A percentile compares a stretch with the other conserved stretches of the same genome.
phyloP scores from a whole-genome alignment of 2,329 filamentous ascomycete genomes.

The Aspergillus alliaceus region DNA sequence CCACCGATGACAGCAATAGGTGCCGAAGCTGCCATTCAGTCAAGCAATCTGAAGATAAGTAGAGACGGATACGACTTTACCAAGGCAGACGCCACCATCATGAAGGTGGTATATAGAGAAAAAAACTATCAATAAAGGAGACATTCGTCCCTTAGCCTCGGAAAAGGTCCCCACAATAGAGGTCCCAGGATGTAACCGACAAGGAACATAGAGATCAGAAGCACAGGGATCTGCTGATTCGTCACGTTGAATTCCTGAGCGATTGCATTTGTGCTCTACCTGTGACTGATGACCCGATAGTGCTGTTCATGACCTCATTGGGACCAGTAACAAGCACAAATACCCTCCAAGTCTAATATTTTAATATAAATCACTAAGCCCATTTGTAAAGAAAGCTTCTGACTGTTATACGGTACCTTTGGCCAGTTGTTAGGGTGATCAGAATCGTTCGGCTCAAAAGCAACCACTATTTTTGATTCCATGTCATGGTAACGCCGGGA shows the following conservation, averaged over 20 bases:
- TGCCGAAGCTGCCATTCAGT: constrained; percentile 45
- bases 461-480: constrained; percentile 37
- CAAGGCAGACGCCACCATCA: constrained; percentile 46
- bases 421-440: constrained; percentile 37
- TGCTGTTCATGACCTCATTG: constrained; percentile 43
- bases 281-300: constrained; percentile 41
- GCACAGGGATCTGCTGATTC: constrained; percentile 33
- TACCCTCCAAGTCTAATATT: constrained; percentile 25
- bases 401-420: constrained; percentile 20
- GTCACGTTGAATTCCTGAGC: constrained; percentile 35
- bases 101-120: constrained; percentile 44
- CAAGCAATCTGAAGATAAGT: constrained; percentile 47
- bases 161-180: constrained; percentile 44
- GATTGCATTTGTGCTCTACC: constrained; percentile 41
- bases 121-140: constrained; percentile 53
- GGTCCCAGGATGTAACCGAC: constrained; percentile 46
- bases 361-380: too few relatives aligned
- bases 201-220: constrained; percentile 43
- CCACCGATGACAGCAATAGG: constrained; percentile 48
- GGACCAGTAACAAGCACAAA: constrained; percentile 38
- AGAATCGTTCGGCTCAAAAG: constrained; percentile 35
- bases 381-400: too few relatives aligned
- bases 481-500: constrained; percentile 20
- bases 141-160: constrained; percentile 44
- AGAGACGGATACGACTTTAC: constrained; percentile 43